Base-by-base conservation (phyloP, 2,329 filamentous ascomycete genomes). In the Aspergillus phoenicis region DNA sequence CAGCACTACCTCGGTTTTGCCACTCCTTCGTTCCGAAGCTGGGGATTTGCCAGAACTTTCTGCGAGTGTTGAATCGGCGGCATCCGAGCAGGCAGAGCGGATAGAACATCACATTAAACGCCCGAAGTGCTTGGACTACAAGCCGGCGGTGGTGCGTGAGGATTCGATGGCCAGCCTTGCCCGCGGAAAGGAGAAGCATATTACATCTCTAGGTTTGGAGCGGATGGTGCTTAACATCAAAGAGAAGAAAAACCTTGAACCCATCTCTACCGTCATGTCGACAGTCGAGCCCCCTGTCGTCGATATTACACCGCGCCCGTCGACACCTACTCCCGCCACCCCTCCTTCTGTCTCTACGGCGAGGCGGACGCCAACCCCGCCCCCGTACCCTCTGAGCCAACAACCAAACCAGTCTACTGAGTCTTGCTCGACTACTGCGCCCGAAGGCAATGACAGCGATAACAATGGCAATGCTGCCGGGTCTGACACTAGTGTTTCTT, bases 181-280 rank as follows among this genome's bases (percentile, higher is more conserved):
- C 73, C 87, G 90, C 65, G 89, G 88, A 66, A 87, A 83, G 59
- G 91, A 95, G 74, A 90, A 91, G 71, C 93, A 97, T 78, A 94
- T 97, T 68, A 96, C 93, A n/a, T 92, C 94, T 6, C 86, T 91
- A 71, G 91, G 95, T 70, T 84, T 98, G 30, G 92, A 97, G 78
- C 96, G 96, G 81, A 96, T 98, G 86, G 91, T 97, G 45, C 87
- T 91, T 59, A 92, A 89, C 41, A 97, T 97, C 73, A 91, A 96
- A 77, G 90, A 95, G 77, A 92, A 91, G 78, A 87, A 88, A 76
- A 84, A 84, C 49, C 82, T 94, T 22, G 82, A 85, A 70, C 85
- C 85, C 4, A 76, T 87, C 39, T 79, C 83, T 52, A 75, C 81
- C 28, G 54, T 76, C 77, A 59, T 41, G 39, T 10, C 81, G 73